phyloP scores from a whole-genome alignment of 2,329 filamentous ascomycete species.

The Escovopsis sp. region DNA sequence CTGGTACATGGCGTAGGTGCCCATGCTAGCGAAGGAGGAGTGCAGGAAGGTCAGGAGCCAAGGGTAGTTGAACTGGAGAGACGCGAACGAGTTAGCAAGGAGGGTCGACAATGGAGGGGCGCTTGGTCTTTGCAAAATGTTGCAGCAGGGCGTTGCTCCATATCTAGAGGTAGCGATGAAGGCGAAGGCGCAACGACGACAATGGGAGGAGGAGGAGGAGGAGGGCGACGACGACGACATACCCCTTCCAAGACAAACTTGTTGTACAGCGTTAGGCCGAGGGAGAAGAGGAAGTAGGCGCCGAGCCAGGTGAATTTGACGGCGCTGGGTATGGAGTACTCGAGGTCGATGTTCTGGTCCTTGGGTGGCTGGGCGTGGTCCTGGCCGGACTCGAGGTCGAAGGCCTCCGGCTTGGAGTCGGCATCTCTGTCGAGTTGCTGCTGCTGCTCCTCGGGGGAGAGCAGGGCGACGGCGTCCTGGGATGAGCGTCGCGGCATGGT shows the following conservation, averaged over 20 bases:
- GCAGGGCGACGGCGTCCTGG: conserved; percentile 17
- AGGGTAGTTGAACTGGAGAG: conserved; percentile 38
- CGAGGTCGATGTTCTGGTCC: conserved; percentile 24
- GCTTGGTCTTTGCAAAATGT: not conserved
- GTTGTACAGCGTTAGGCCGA: conserved; percentile 40
- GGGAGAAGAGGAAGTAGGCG: conserved; percentile 34
- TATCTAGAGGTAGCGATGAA: too few species aligned
- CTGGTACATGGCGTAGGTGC: conserved; percentile 36
- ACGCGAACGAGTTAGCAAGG: not conserved
- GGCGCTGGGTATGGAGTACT: conserved; percentile 28
- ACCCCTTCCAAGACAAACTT: conserved; percentile 39
- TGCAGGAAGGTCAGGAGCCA: conserved; percentile 46
- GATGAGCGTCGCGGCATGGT: conserved; percentile 18
- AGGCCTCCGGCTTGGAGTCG: conserved; percentile 13
- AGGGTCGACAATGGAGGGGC: not conserved
- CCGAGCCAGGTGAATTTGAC: conserved; percentile 35
- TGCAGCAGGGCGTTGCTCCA: too few species aligned
- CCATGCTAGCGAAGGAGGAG: conserved; percentile 39
- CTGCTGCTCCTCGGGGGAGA: conserved; percentile 17
- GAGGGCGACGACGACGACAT: conserved; percentile 12
- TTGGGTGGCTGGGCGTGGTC: conserved; percentile 14
- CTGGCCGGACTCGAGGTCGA: conserved; percentile 19
- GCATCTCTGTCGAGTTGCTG: conserved; percentile 11
- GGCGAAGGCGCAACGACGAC: too few species aligned
- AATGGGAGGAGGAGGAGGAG: not conserved